phyloP scores from a whole-genome alignment of 1,139 yeast species.

The Spencermartinsiella ligniputridi region DNA sequence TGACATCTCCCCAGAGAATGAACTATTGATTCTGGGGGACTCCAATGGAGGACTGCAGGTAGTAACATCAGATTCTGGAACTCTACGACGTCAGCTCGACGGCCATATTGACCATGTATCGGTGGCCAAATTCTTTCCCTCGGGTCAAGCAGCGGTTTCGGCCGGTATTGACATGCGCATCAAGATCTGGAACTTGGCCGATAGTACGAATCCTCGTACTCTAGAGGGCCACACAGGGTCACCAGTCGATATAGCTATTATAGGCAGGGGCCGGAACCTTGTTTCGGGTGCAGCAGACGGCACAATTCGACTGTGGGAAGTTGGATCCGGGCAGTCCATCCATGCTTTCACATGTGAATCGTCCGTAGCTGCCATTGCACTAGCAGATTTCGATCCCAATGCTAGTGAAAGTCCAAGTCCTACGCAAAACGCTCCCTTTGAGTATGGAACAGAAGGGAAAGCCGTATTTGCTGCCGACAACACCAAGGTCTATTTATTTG shows the following conservation, averaged over 20 bases:
- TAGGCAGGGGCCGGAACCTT: slow-evolving; percentile 65
- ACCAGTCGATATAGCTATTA: slow-evolving; percentile 42
- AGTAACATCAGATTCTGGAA: slow-evolving; percentile 13
- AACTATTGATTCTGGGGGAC: slow-evolving; percentile 41
- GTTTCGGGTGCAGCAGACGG: slow-evolving; percentile 45
- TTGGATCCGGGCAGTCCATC: slow-evolving; percentile 49
- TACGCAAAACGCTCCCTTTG: slow-evolving; percentile 19
- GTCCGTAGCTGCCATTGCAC: slow-evolving; percentile 14
- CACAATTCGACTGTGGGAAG: slow-evolving; percentile 59
- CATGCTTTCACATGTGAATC: slow-evolving; percentile 33
- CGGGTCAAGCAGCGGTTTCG: slow-evolving; percentile 53
- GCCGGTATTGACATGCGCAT: slow-evolving; percentile 53
- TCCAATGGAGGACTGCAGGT: slow-evolving; percentile 39
- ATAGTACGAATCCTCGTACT: slow-evolving; percentile 47
- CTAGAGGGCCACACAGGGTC: slow-evolving; percentile 45
- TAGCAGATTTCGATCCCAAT: slow-evolving; percentile 16
- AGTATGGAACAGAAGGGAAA: slow-evolving; percentile 41
- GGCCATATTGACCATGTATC: slow-evolving; percentile 47
- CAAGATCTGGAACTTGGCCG: slow-evolving; percentile 51
- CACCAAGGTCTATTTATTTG: slow-evolving; percentile 35
- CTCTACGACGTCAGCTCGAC: slow-evolving; percentile 22
- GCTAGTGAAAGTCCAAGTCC: slow-evolving; percentile 27
- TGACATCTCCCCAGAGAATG: slow-evolving; percentile 34
- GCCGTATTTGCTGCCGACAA: slow-evolving; percentile 43
- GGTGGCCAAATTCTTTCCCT: slow-evolving; percentile 48